A percentile compares a stretch with the other conserved stretches of the same genome.
These are phyloP conservation scores for Fraxinus ornus DNA, from an alignment of 305 asterid species.

Conservation along the genomic window DNA sequence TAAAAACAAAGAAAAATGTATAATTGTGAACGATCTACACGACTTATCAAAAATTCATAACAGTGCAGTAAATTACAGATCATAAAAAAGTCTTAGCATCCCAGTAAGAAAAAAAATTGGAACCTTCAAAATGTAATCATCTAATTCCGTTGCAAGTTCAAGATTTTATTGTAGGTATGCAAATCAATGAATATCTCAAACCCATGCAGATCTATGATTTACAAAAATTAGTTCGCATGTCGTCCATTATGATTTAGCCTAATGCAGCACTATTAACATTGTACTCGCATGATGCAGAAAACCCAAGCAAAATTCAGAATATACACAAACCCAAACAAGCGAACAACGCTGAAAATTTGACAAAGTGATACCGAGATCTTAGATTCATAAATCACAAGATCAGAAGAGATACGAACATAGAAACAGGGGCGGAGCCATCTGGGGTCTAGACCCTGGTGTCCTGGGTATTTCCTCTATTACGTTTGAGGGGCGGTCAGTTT, in stretches of 20 bases:
- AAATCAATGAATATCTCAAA: conserved; percentile 6
- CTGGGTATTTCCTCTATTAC: not conserved
- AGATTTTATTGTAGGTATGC: conserved; percentile 17
- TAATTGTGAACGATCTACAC: not conserved
- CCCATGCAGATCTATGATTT: conserved; percentile 32
- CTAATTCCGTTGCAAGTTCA: not conserved
- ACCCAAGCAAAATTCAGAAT: conserved; percentile 9
- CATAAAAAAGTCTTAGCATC: not conserved
- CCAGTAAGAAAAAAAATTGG: not conserved
- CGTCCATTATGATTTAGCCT: conserved; percentile 25
- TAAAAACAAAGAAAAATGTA: not conserved
- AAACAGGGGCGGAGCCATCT: not conserved
- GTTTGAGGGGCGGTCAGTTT: not conserved
- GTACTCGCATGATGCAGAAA: conserved; percentile 24
- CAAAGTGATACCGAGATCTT: not conserved
- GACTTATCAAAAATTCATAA: not conserved
- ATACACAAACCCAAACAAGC: not conserved
- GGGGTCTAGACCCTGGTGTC: not conserved
- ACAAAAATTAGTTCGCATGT: conserved; percentile 10
- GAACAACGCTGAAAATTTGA: not conserved
- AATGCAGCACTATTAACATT: not conserved
- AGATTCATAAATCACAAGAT: not conserved
- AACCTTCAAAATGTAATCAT: not conserved
- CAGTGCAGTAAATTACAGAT: not conserved
- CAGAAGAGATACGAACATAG: not conserved